Base-by-base conservation (phyloP, 192 early-diverging fungal genomes). In the Coemansia sp. region DNA sequence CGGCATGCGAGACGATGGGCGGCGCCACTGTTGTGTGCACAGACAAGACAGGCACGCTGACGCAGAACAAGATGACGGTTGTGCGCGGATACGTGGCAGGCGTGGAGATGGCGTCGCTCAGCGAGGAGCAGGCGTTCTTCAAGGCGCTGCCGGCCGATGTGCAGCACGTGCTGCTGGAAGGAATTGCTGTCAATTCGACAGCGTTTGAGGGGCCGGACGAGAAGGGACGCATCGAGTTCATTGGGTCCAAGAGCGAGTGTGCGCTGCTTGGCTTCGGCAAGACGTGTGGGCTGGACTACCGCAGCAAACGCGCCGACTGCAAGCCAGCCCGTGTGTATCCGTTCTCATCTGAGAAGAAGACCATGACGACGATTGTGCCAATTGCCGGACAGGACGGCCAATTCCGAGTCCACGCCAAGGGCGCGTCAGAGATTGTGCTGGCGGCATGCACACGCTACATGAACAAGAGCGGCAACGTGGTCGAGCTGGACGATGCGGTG, bases 261-360 rank as follows among this genome's bases (percentile, higher is more conserved):
- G 92, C 93, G 7, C 79, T 94, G 62, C 78, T 94, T 74, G 85
- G 81, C 44, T 91, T 90, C 63, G 71, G 81, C 62, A 88, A 87
- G 74, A 63, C 48, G 56, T 81, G 91, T 56, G 92, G 92, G 5
- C 74, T 78, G 42, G 87, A 86, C 52, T 90, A 91, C 83, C 83
- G 79, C 65, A 66, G 68, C 53, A 68, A 83, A 65, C 87, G 91
- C 56, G 60, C 72, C 5, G 74, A 84, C 62, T 50, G 54, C 68
- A 83, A 78, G 56, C 63, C 87, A n/a, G 82, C 85, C 15, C 88
- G 91, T 49, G 82, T 96, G 39, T 89, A 89, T 60, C 94, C 97
- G 44, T 99, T 99, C 85, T 89, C 89, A 38, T 95, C 93, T 10
- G 85, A 91, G 68, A 87, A 89, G 58, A 99, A 99, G 87, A 86